phyloP scores from a whole-genome alignment of 2,329 filamentous ascomycete species.

The Phialocephala subalpina region DNA sequence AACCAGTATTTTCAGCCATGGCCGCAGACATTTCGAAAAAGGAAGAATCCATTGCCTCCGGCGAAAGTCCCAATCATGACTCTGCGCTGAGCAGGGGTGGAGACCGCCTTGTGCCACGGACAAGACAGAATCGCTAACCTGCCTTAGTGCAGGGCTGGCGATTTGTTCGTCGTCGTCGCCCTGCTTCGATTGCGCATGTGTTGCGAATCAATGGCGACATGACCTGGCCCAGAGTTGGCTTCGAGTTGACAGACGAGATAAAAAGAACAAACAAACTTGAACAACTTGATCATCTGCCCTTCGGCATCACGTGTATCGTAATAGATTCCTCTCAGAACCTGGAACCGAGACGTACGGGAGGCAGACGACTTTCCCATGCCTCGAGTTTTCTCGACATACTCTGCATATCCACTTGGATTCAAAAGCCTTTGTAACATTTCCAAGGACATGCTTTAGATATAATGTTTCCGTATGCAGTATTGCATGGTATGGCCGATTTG shows the following conservation, averaged over 20 bases:
- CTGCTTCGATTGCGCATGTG: constrained; percentile 1
- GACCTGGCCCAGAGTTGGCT: neutral
- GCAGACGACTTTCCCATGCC: too few species aligned
- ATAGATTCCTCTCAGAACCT: neutral
- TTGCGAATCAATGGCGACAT: neutral
- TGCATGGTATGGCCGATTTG: too few species aligned
- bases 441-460: too few species aligned
- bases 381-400: neutral
- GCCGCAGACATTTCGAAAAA: neutral
- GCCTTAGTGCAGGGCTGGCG: constrained; percentile 1
- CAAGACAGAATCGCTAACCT: neutral
- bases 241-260: too few species aligned
- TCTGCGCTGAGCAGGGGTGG: neutral
- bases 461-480: too few species aligned
- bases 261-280: constrained; percentile 1
- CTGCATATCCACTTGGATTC: neutral
- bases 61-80: neutral
- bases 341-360: too few species aligned
- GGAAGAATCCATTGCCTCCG: neutral
- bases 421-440: neutral
- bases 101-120: constrained; percentile 6
- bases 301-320: neutral
- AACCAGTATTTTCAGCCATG: neutral
- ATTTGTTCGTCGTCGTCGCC: neutral
- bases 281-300: neutral